These are phyloP conservation scores for Colletotrichum sp. DNA, from an alignment of 2,329 filamentous ascomycete genomes.

Conservation along the genomic window DNA sequence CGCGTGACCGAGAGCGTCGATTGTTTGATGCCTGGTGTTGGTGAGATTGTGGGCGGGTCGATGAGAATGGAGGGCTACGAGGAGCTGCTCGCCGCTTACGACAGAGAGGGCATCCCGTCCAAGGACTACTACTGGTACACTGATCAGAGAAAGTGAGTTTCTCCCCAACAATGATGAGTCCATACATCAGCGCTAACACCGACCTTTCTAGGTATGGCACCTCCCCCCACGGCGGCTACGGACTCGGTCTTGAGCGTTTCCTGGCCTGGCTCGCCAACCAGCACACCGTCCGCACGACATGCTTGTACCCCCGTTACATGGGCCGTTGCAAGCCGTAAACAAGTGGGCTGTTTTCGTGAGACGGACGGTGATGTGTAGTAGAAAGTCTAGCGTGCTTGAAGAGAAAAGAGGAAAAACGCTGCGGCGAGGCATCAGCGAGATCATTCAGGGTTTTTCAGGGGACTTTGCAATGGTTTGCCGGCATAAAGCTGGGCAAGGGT, in stretches of 20 bases:
- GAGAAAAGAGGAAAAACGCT: background rate
- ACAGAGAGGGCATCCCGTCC: constrained; percentile 84
- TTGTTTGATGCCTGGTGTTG: constrained; percentile 85
- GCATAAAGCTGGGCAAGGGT: background rate
- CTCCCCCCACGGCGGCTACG: constrained; percentile 91
- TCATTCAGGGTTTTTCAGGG: background rate
- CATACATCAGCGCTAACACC: background rate
- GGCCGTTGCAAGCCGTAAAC: constrained; percentile 77
- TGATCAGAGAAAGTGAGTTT: constrained; percentile 87
- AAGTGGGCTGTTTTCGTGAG: background rate
- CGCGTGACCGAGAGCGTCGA: constrained; percentile 95
- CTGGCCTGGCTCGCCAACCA: constrained; percentile 69
- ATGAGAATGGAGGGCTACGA: constrained; percentile 96
- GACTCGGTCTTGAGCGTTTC: constrained; percentile 85
- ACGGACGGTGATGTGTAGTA: background rate
- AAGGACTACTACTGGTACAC: constrained; percentile 98
- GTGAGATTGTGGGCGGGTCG: constrained; percentile 93
- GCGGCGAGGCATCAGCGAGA: constrained; percentile 10
- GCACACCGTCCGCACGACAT: constrained; percentile 69
- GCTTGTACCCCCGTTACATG: constrained; percentile 82
- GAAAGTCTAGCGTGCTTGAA: background rate
- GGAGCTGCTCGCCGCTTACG: constrained; percentile 87
- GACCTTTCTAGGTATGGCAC: constrained; percentile 74
- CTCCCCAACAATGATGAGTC: background rate
- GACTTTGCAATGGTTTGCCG: constrained; percentile 17